Base-by-base conservation (phyloP, 345 rosid genomes). In the Syzygium aqueum region DNA sequence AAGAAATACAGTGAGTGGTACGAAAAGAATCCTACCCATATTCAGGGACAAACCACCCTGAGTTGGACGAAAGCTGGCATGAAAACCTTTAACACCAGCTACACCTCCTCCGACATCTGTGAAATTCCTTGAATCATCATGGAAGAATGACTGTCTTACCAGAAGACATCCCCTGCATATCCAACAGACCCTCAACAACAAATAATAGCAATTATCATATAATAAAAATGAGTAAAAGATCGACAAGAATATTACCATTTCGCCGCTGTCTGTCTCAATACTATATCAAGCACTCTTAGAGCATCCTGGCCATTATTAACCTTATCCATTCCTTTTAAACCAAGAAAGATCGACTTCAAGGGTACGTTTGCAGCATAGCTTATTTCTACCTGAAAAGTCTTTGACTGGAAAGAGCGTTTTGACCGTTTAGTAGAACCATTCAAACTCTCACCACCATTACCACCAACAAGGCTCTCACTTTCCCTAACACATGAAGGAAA, bases 141-240 rank as follows among this genome's bases (percentile, higher is more conserved):
- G 92, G 90, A 97, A 97, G 91, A 94, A 97, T 40, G 99, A 94
- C 86, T 96, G 99, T 87, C 95, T 92, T 43, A 97, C 98, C 92
- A 97, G 88, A 89, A 95, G 96, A 89, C 98, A 97, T 52, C 96
- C 97, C 91, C 99, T 96, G 91, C 53, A 77, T 56, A 91, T 83
- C 53, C 67, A 89, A 85, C 67, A 87, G 54, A 82, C 84, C 73
- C 77, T 78, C 12, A 63, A 87, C 67, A 91, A 80, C 59, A 53
- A 90, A 86, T 73, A 53, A 84, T 13, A 51, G 23, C n/a, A 46
- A 61, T 49, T 30, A n/a, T 23, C 37, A 51, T 52, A 25, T 23
- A 65, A 61, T 50, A 51, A 88, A 84, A 52, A 51, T 56, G 15
- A 85, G 57, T 88, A 37, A 83, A 61, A 84, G 49, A 85, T 67